Conservation (phyloP, 768 basidiomycete species). For the Agaricus sinodeliciosus region DNA sequence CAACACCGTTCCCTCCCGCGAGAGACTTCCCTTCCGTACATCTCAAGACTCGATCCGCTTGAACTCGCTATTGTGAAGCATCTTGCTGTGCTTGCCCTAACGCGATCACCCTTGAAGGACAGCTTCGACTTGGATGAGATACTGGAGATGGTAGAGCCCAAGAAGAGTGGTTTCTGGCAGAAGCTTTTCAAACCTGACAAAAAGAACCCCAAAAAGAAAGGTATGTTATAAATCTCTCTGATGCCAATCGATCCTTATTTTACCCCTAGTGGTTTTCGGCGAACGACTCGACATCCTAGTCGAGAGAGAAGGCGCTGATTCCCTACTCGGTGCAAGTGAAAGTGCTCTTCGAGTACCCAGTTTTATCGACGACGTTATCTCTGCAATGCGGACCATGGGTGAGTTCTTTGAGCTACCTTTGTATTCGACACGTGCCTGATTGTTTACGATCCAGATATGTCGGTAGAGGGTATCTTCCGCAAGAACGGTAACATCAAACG, state of each 20-base stretch:
- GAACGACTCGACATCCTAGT: conserved; percentile 90
- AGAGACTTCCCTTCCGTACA: conserved; percentile 71
- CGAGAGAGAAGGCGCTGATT: conserved; percentile 94
- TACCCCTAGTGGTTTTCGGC: conserved; percentile 74
- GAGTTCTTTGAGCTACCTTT: conserved; percentile 8
- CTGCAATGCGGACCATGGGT: conserved; percentile 99
- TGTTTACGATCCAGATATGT: conserved; percentile 69
- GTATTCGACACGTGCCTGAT: conserved; percentile 3
- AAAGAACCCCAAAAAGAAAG: conserved; percentile 86
- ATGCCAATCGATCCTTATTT: conserved; percentile 10
- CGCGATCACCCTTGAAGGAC: conserved; percentile 71
- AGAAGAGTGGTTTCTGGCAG: conserved; percentile 95
- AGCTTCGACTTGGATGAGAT: conserved; percentile 90
- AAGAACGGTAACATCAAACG: conserved; percentile 97
- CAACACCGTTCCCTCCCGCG: conserved; percentile 80
- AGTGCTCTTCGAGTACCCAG: conserved; percentile 86
- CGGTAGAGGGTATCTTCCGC: conserved; percentile 96
- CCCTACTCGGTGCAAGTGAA: conserved; percentile 82
- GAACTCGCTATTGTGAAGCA: conserved; percentile 92
- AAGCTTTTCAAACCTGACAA: conserved; percentile 92
- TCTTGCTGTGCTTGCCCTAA: conserved; percentile 75
- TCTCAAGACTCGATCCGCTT: conserved; percentile 77
- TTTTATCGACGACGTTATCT: conserved; percentile 97
- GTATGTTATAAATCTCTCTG: conserved; percentile 28
- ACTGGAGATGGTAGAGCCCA: conserved; percentile 83